Evolutionary conservation across 345 rosid genomes (phyloP), one percentile per base, ranked within the genome.

Genomic region (Gossypium longicalyx): DNA sequence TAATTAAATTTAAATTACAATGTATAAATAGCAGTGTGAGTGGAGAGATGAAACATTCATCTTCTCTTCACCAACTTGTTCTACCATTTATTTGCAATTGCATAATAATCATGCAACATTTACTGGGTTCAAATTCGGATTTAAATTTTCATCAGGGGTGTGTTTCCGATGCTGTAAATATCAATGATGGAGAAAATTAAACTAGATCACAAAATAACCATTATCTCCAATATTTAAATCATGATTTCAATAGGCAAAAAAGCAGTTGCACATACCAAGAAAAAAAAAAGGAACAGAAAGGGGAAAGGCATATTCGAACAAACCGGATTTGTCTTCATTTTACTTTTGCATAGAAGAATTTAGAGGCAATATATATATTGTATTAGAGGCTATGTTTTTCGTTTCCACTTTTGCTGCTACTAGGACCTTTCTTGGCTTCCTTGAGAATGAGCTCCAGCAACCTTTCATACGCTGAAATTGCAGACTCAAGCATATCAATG

Each of bases 401-500:
- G 2, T 17, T 61, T 22, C 41, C 29, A 51, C 5, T 53, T 5
- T 17, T 20, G 47, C 29, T 78, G 12, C 15, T 73, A 17, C 57
- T 72, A 4, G 68, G 5, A 52, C 83, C 69, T 76, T 56, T 60
- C 49, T 38, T 78, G 15, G 83, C 83, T 77, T 85, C 85, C 76
- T 73, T 82, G 16, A 87, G 84, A 70, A 85, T 80, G 53, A 85
- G 82, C 15, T 79, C 82, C 60, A 83, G 25, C 0, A 83, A 77
- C 58, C 65, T 83, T 74, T 80, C 83, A 22, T 87, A 82, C 69
- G 77, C 71, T 5, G 67, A 80, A 66, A 85, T 80, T 48, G 86
- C 84, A 59, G 84, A 75, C 73, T 85, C 84, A 13, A 87, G 77
- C 77, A 80, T 77, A 29, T 80, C 82, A 54, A 79, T 84, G 58